phyloP scores from a whole-genome alignment of 176 grass and related monocot genomes.

The Bromus sterilis region DNA sequence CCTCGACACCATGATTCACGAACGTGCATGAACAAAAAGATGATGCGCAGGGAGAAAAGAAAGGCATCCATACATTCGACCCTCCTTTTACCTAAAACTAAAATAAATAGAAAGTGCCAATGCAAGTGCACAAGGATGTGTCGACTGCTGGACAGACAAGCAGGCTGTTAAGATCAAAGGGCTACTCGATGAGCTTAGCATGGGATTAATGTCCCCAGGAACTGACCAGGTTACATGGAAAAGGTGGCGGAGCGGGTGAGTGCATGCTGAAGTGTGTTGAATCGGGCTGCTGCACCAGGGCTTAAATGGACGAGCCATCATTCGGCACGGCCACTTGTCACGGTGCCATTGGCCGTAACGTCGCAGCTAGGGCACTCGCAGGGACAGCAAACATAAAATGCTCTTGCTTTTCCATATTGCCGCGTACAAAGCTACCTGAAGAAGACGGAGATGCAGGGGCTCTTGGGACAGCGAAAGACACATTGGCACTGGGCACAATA shows the following conservation, averaged over 20 bases:
- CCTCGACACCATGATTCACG: constrained; percentile 27
- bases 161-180: constrained; percentile 18
- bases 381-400: constrained; percentile 7
- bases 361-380: constrained; percentile 1
- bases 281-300: neutral
- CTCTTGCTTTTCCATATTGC: constrained; percentile 8
- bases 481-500: neutral
- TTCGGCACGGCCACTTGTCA: constrained; percentile 4
- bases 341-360: neutral
- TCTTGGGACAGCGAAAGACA: constrained; percentile 29
- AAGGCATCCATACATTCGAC: constrained; percentile 1
- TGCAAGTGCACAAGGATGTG: constrained; percentile 48
- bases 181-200: constrained; percentile 15
- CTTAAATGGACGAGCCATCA: constrained; percentile 7
- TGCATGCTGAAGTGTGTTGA: neutral
- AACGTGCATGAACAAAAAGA: constrained; percentile 30
- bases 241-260: neutral
- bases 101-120: neutral
- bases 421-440: neutral
- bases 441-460: constrained; percentile 14
- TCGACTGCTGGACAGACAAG: constrained; percentile 41
- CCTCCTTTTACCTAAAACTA: constrained; percentile 19
- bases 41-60: neutral
- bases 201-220: neutral
- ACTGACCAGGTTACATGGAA: constrained; percentile 9